These are phyloP conservation scores for Hanseniaspora valbyensis DNA, from an alignment of 805 yeast genomes.

Conservation along the genomic window DNA sequence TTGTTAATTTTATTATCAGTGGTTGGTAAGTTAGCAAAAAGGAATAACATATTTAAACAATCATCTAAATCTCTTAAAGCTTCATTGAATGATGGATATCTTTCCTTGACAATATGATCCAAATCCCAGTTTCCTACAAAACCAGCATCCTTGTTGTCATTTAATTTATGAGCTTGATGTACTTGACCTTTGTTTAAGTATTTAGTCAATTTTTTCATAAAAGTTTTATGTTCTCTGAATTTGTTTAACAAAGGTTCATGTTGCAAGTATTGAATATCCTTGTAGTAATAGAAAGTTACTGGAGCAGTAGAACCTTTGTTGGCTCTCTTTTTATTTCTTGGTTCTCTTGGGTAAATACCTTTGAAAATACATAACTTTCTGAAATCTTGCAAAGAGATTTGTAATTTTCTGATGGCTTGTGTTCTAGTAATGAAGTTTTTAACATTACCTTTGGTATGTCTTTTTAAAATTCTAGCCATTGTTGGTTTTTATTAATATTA, in stretches of 20 bases:
- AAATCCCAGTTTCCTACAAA: conserved; percentile 48
- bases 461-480: conserved; percentile 61
- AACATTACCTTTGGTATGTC: conserved; percentile 77
- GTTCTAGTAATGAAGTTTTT: conserved; percentile 87
- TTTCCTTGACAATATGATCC: conserved; percentile 83
- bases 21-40: conserved; percentile 91
- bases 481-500: not conserved
- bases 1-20: conserved; percentile 63
- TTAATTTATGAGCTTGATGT: conserved; percentile 75
- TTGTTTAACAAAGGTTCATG: conserved; percentile 89
- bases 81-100: conserved; percentile 88
- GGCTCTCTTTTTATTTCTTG: conserved; percentile 89
- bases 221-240: conserved; percentile 91
- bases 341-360: conserved; percentile 96
- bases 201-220: conserved; percentile 77
- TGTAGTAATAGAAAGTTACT: conserved; percentile 82
- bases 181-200: conserved; percentile 90
- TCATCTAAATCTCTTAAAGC: conserved; percentile 91
- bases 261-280: conserved; percentile 86
- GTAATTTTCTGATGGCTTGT: conserved; percentile 84
- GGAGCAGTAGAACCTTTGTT: conserved; percentile 97
- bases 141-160: conserved; percentile 52
- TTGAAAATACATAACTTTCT: conserved; percentile 94
- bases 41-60: conserved; percentile 85
- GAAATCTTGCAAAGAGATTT: conserved; percentile 90